phyloP scores from a whole-genome alignment of 2,329 filamentous ascomycete species.

The Alternaria brassicicola region DNA sequence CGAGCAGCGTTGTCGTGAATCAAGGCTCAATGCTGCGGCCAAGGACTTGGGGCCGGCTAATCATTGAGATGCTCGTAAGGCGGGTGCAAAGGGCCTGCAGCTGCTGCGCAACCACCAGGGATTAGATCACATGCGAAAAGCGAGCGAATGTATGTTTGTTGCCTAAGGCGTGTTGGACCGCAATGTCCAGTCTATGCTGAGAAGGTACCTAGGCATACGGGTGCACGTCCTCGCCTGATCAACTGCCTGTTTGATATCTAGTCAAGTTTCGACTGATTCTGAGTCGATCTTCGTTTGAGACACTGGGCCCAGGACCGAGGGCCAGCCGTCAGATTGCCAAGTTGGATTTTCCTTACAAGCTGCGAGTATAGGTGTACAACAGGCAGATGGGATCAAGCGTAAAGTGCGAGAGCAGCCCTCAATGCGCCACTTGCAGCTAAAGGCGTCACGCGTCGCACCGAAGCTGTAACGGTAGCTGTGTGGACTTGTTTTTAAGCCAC shows the following conservation, averaged over 20 bases:
- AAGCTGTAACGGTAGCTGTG: neutral
- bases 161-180: neutral
- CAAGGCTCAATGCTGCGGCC: constrained; percentile 1
- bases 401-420: neutral
- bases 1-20: constrained; percentile 3
- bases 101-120: neutral
- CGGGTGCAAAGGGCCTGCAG: neutral
- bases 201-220: neutral
- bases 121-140: neutral
- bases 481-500: neutral
- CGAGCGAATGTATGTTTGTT: neutral
- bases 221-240: neutral
- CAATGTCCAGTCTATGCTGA: neutral
- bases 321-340: neutral
- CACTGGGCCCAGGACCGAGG: neutral
- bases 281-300: neutral
- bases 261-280: neutral
- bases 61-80: constrained; percentile 3
- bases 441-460: neutral
- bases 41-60: constrained; percentile 11
- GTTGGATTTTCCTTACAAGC: neutral
- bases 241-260: neutral
- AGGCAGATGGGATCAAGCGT: neutral
- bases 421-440: neutral
- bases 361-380: neutral